These are phyloP conservation scores for Termitomyces sp. DNA, from an alignment of 768 basidiomycete species.

Conservation along the genomic window DNA sequence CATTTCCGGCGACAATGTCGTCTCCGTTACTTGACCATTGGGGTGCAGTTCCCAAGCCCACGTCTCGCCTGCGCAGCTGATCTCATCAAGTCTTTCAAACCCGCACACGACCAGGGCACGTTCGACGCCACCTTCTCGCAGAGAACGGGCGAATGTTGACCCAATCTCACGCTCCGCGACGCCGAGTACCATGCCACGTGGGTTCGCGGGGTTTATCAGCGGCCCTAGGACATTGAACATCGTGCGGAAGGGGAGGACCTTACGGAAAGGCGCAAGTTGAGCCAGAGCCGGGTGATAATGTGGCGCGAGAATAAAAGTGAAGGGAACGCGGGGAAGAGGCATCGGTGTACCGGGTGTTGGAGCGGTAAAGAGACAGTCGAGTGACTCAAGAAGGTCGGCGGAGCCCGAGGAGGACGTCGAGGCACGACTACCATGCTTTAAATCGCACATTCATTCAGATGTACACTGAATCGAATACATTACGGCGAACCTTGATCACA, in stretches of 20 bases:
- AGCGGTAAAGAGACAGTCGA: slow-evolving; percentile 72
- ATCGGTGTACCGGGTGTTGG: slow-evolving; percentile 58
- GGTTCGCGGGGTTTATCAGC: slow-evolving; percentile 85
- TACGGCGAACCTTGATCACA: slow-evolving; percentile 72
- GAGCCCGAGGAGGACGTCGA: slow-evolving; percentile 96
- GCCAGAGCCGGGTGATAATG: slow-evolving; percentile 91
- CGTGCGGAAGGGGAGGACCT: slow-evolving; percentile 87
- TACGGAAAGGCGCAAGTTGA: slow-evolving; percentile 77
- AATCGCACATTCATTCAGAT: neutral
- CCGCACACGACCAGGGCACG: slow-evolving; percentile 94
- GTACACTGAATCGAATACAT: neutral
- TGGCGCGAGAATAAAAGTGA: slow-evolving; percentile 91
- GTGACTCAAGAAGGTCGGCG: slow-evolving; percentile 84
- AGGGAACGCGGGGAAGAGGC: slow-evolving; percentile 65
- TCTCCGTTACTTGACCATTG: slow-evolving; percentile 60
- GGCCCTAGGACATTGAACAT: slow-evolving; percentile 96
- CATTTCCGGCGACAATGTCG: slow-evolving; percentile 58
- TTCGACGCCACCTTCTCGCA: slow-evolving; percentile 72
- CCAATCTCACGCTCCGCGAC: slow-evolving; percentile 84
- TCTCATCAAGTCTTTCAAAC: slow-evolving; percentile 87
- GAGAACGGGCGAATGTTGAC: slow-evolving; percentile 70
- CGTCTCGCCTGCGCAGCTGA: slow-evolving; percentile 90
- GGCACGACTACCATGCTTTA: slow-evolving; percentile 84
- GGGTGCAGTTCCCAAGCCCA: slow-evolving; percentile 74
- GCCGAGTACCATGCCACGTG: slow-evolving; percentile 88